Percentiles rank a stretch among this genome's conserved stretches.
phyloP scores from a whole-genome alignment of 2,329 filamentous ascomycete species.

The Talaromyces pinophilus region DNA sequence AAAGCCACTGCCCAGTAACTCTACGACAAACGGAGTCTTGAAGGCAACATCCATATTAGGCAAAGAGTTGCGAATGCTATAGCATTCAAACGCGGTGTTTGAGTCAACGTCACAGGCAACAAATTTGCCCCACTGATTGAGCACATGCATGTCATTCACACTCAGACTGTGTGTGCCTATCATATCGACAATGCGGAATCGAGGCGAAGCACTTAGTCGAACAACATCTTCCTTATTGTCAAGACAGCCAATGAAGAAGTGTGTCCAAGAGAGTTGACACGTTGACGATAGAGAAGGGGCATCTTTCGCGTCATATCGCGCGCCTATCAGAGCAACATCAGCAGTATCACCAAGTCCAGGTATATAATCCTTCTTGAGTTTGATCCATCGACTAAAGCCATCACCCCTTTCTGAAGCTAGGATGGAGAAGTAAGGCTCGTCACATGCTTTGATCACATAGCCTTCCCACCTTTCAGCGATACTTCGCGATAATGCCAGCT shows the following conservation, averaged over 20 bases:
- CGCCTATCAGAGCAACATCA: slow-evolving; percentile 79
- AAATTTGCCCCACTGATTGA: slow-evolving; percentile 54
- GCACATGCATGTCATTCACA: slow-evolving; percentile 52
- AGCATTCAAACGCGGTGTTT: slow-evolving; percentile 46
- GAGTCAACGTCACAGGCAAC: slow-evolving; percentile 40
- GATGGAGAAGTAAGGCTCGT: slow-evolving; percentile 72
- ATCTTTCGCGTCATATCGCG: slow-evolving; percentile 65
- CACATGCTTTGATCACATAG: slow-evolving; percentile 72
- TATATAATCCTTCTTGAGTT: slow-evolving; percentile 86
- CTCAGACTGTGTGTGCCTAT: slow-evolving; percentile 56
- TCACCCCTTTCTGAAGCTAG: slow-evolving; percentile 40
- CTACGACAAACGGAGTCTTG: slow-evolving; percentile 71
- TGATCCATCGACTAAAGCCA: slow-evolving; percentile 62
- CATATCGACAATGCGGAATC: slow-evolving; percentile 67
- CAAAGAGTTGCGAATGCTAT: slow-evolving; percentile 46
- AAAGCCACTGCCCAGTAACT: slow-evolving; percentile 77
- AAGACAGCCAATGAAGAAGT: slow-evolving; percentile 77
- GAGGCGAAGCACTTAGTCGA: slow-evolving; percentile 54
- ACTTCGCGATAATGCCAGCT: slow-evolving; percentile 65
- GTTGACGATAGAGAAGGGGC: slow-evolving; percentile 57
- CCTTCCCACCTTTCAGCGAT: slow-evolving; percentile 73
- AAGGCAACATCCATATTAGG: slow-evolving; percentile 56
- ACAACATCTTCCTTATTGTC: slow-evolving; percentile 64
- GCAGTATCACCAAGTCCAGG: slow-evolving; percentile 75
- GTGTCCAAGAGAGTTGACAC: slow-evolving; percentile 68